These are phyloP conservation scores for Nannochloris sp. DNA, from an alignment of 139 green algal genomes.

Conservation along the genomic window DNA sequence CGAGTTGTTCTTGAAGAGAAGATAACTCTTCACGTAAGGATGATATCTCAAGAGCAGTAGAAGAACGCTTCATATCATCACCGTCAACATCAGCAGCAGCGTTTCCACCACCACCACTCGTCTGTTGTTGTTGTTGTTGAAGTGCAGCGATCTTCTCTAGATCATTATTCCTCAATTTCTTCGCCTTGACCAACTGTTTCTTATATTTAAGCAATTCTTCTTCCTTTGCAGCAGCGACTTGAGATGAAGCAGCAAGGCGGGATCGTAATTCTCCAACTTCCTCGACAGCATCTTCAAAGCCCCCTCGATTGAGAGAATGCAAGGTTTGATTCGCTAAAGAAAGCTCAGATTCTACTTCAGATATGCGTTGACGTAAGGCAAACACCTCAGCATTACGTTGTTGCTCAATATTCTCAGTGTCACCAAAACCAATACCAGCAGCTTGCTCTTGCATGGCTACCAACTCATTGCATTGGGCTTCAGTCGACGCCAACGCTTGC, in stretches of 20 bases:
- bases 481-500: neutral
- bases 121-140: neutral
- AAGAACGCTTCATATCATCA: too few relatives aligned
- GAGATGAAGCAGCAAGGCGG: neutral
- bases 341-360: neutral
- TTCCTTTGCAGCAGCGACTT: neutral
- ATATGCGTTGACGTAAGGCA: neutral
- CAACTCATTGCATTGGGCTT: neutral
- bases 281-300: neutral
- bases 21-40: neutral
- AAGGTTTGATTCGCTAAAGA: neutral
- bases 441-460: neutral
- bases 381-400: too few relatives aligned
- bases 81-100: neutral
- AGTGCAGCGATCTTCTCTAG: slow-evolving; percentile 6
- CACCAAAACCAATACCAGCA: neutral
- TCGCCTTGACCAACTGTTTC: slow-evolving; percentile 7
- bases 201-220: slow-evolving; percentile 14
- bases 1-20: neutral
- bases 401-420: too few relatives aligned
- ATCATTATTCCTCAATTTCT: slow-evolving; percentile 1
- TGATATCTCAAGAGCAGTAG: neutral
- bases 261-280: neutral
- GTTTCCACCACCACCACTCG: neutral
- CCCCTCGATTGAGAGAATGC: neutral